These are phyloP conservation scores for Penicillium hordei DNA, from an alignment of 2,329 filamentous ascomycete genomes.

Conservation along the genomic window DNA sequence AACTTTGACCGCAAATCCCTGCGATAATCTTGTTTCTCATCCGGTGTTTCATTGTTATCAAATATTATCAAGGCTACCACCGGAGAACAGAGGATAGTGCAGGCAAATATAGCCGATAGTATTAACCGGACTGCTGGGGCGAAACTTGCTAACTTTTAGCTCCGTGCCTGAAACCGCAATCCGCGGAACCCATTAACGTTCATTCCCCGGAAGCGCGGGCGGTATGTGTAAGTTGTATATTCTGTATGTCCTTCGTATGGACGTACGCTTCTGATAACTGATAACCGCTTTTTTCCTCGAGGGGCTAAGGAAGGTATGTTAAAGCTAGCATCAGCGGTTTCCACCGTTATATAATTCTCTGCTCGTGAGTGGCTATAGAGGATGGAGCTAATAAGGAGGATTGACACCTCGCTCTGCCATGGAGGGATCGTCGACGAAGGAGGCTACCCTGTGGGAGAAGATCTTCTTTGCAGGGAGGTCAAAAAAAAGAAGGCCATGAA, in stretches of 20 bases:
- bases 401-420: not conserved
- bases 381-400: not conserved
- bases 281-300: not conserved
- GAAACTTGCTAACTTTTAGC: too few species aligned
- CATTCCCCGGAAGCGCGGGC: not conserved
- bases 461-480: not conserved
- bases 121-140: not conserved
- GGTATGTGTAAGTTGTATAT: not conserved
- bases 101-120: not conserved
- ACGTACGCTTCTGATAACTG: not conserved
- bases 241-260: not conserved
- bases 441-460: not conserved
- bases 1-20: not conserved
- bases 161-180: not conserved
- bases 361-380: constrained; percentile 1
- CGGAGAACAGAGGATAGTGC: not conserved
- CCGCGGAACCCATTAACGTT: not conserved
- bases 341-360: not conserved
- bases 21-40: not conserved
- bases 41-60: not conserved
- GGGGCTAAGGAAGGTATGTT: not conserved
- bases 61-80: not conserved
- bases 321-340: not conserved
- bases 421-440: not conserved
- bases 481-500: not conserved